Conservation (phyloP, 352 stramenopile species). For the Globisporangium cystogenes region DNA sequence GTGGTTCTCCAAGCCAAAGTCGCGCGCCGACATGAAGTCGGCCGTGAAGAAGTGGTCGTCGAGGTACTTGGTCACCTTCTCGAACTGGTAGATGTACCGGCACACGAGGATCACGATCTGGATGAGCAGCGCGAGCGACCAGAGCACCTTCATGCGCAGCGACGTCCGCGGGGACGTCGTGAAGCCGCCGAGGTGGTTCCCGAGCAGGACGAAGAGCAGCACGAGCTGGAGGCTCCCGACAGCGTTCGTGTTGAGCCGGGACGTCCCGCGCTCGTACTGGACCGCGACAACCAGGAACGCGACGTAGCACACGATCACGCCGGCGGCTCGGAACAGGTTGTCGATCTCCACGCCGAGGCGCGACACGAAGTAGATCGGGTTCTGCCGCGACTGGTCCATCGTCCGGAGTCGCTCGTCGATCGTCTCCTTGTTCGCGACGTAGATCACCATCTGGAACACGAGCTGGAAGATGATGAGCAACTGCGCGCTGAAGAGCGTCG, state of each 20-base stretch:
- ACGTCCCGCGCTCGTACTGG: conserved; percentile 50
- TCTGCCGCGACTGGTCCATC: conserved; percentile 56
- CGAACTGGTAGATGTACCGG: conserved; percentile 82
- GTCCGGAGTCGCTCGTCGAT: conserved; percentile 63
- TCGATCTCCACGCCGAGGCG: conserved; percentile 67
- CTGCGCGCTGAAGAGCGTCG: conserved; percentile 77
- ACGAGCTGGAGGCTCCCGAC: conserved; percentile 56
- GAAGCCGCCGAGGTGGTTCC: conserved; percentile 69
- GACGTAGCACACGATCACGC: conserved; percentile 63
- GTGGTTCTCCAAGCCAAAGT: conserved; percentile 70
- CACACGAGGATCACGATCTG: conserved; percentile 60
- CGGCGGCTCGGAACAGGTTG: conserved; percentile 65
- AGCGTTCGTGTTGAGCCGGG: conserved; percentile 52
- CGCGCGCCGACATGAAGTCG: conserved; percentile 62
- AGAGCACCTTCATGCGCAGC: conserved; percentile 63
- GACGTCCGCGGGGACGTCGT: conserved; percentile 57
- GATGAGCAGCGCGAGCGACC: conserved; percentile 69
- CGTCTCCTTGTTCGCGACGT: conserved; percentile 62
- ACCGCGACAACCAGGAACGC: conserved; percentile 66
- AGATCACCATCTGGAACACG: conserved; percentile 84
- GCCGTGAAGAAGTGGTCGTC: conserved; percentile 60
- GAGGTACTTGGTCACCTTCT: conserved; percentile 57
- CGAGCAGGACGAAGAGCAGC: conserved; percentile 58
- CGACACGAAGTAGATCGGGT: conserved; percentile 73
- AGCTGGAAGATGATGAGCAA: conserved; percentile 82